Evolutionary conservation across 2,329 filamentous ascomycete genomes (phyloP), one percentile per base, ranked within the genome.

Genomic region (Westerdykella aurantiaca): DNA sequence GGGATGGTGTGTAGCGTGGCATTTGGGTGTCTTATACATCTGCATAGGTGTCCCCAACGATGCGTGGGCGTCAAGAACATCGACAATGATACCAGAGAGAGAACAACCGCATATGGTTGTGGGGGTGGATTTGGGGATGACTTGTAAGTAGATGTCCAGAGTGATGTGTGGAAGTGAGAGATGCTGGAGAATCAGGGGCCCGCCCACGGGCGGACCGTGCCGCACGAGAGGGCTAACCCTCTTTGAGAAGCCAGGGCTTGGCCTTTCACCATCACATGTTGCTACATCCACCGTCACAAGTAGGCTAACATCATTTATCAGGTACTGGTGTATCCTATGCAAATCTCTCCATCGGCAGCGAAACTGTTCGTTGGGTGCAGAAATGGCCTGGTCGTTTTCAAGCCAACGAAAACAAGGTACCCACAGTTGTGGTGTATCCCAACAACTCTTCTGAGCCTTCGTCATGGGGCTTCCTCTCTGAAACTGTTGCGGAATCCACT

Each of bases 321-420:
- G 59, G 56, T 51, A 68, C 64, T 11, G 66, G 64, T 35, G 66
- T 68, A n/a, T 56, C 66, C 6, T 68, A 67, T 37, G 56, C 55
- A 9, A 68, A 68, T 38, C 54, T 64, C 4, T 61, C 63, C 1
- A 63, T 63, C n/a, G 62, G 63, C 17, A 57, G 53, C 14, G 57
- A 61, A 13, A 60, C 52, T 4, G 52, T 67, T 2, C 49, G 63
- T 4, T 63, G 59, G 49, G 56, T 68, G 6, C 62, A 75, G 55
- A 73, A 77, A 61, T 80, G 76, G 76, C 77, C 76, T 0, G 76
- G 76, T 3, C 71, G 71, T 35, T 71, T 71, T 10, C 73, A 75
- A 43, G 71, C 70, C 44, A 73, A 74, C 39, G 76, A 79, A 48
- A 75, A 77, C 49, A 80, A 77, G 76, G 38, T 40, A 18, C 75